Base-by-base conservation (phyloP, 2,329 filamentous ascomycete genomes). In the Xylaria sp. region DNA sequence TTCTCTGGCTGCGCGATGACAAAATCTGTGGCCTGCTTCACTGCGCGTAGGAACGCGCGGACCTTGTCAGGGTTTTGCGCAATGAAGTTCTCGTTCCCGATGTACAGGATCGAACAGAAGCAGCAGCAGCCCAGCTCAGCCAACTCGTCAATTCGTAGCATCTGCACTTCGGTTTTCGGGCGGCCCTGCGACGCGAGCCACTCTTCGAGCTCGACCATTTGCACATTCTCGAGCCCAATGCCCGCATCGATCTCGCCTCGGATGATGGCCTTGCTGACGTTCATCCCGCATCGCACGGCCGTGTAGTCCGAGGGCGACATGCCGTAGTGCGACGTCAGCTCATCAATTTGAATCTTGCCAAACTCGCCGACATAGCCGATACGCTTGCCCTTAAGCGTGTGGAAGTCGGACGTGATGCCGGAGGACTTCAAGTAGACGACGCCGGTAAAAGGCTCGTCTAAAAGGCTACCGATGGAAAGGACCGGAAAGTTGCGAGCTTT, bases 351-450 rank as follows among this genome's bases (percentile, higher is more conserved):
- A 78, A 94, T 93, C 87, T 91, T 94, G 81, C 92, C 92, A 72
- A 94, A 94, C 79, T 94, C 92, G 75, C 91, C 91, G 66, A 94
- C 91, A 74, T 94, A 94, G 78, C 92, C 92, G 78, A 94, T 94
- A 28, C 87, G 88, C 83, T 93, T 93, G 74, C 91, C 91, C 81
- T 90, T 91, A 74, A 94, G 87, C 50, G 90, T 90, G 78, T 85
- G 87, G 82, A 94, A 94, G 83, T 94, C 91, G 56, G 88, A 82
- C 37, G 90, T 93, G 81, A 94, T 93, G 66, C 91, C 91, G 56
- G 89, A 91, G 57, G 86, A 85, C 79, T 92, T 93, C 77, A 94
- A 87, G 80, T 94, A 94, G 58, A 94, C 89, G 61, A 94, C 90
- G 18, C 92, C 91, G 0, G 92, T 94, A 81, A 94, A 94, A 37